Conservation (phyloP, 192 early-diverging fungal genomes). For the Coemansia sp. region DNA sequence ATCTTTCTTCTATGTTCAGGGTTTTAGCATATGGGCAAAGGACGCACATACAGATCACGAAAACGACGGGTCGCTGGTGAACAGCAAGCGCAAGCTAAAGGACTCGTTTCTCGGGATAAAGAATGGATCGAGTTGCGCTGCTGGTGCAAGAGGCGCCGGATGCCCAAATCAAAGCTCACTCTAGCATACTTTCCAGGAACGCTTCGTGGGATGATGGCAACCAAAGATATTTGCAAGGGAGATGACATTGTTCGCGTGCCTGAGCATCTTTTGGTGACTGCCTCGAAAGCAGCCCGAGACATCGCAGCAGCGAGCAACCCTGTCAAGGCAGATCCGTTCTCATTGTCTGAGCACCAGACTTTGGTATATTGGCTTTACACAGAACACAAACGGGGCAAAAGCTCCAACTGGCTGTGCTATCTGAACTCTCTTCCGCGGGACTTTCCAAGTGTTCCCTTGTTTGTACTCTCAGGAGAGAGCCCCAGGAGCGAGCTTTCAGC, state of each 20-base stretch:
- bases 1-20: not conserved
- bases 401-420: slow-evolving; percentile 27
- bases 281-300: slow-evolving; percentile 26
- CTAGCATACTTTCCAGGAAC: slow-evolving; percentile 42
- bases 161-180: slow-evolving; percentile 35
- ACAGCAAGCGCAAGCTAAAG: not conserved
- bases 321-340: not conserved
- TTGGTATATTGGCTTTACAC: slow-evolving; percentile 34
- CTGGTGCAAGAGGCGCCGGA: slow-evolving; percentile 36
- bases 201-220: slow-evolving; percentile 54
- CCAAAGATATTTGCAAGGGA: slow-evolving; percentile 24
- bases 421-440: slow-evolving; percentile 30
- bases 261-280: slow-evolving; percentile 41
- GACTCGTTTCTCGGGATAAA: slow-evolving; percentile 13
- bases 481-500: slow-evolving; percentile 13
- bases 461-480: slow-evolving; percentile 20
- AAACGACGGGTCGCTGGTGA: slow-evolving; percentile 6
- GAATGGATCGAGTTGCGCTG: slow-evolving; percentile 28
- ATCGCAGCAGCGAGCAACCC: not conserved
- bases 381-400: slow-evolving; percentile 1
- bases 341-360: slow-evolving; percentile 40
- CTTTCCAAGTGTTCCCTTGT: slow-evolving; percentile 41
- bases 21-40: slow-evolving; percentile 18
- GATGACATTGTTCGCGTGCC: slow-evolving; percentile 40
- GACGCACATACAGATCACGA: slow-evolving; percentile 28